Conservation (phyloP, 306 rosid species). For the Albizia julibrissin region DNA sequence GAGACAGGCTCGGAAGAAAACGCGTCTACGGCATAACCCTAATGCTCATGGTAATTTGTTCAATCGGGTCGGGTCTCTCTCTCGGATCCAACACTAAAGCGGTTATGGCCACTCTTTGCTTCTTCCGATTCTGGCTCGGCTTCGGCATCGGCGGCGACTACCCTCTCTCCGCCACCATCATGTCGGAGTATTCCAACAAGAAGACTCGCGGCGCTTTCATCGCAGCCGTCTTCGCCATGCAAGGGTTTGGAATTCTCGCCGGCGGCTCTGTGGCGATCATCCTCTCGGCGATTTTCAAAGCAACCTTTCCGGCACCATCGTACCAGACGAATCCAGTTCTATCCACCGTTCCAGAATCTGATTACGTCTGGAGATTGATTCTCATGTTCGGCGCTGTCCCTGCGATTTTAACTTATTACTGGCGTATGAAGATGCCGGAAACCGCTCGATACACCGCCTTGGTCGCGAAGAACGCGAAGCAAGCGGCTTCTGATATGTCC, state of each 20-base stretch:
- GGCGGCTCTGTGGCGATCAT: neutral
- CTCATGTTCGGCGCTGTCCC: neutral
- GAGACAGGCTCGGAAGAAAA: neutral
- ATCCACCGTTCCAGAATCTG: neutral
- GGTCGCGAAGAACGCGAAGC: neutral
- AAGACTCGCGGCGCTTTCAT: slow-evolving; percentile 1
- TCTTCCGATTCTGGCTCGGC: slow-evolving; percentile 5
- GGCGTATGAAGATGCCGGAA: slow-evolving; percentile 15
- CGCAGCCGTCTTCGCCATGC: neutral
- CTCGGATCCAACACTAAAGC: neutral
- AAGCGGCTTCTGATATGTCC: slow-evolving; percentile 1
- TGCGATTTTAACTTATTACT: neutral
- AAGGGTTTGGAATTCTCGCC: neutral
- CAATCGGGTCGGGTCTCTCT: neutral
- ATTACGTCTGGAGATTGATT: neutral
- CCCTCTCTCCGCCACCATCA: neutral
- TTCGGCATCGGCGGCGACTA: neutral
- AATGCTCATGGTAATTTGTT: neutral
- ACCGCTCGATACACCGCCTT: neutral
- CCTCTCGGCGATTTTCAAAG: neutral
- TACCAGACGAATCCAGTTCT: neutral
- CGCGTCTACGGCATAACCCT: neutral
- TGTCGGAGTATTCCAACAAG: neutral
- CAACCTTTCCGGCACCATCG: neutral
- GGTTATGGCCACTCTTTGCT: neutral